Evolutionary conservation across 164 flowering plant species (phyloP), one percentile per base, ranked within the genome.

Genomic region (Buxus sempervirens): DNA sequence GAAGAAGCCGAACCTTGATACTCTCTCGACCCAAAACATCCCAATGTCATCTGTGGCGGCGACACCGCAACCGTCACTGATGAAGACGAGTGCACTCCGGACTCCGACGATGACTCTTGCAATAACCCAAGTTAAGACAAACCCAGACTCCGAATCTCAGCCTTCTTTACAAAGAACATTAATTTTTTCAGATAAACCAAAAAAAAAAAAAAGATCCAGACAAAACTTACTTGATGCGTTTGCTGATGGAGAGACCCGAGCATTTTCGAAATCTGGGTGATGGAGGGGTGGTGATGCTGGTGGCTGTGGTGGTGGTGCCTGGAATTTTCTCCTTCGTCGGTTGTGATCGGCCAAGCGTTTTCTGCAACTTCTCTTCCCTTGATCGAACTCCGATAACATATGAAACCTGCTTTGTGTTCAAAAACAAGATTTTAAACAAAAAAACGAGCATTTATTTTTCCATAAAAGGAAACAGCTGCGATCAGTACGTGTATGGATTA

Each of bases 321-420:
- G 82, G 0, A 80, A 78, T 65, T 87, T 89, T 23, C 91, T 68
- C 65, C 95, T 42, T 19, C 95, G 76, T 20, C 85, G 83, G 65
- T 89, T 89, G 73, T 89, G 95, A 72, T 87, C 95, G 1, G 91
- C 95, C 54, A 89, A 42, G 63, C 95, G 77, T 72, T 80, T 89
- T 68, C 95, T 80, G 77, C 95, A 89, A 60, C 95, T 89, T 15
- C 95, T 73, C 70, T 89, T 89, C 10, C 90, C 91, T 26, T 89
- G 84, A 42, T 86, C 90, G 42, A 85, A 88, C 67, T 87, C 86
- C 55, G 84, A 72, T 15, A 88, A 81, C 19, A 82, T 70, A 68
- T 87, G 91, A 59, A 89, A 86, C 62, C 94, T 84, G 67, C 27
- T 10, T 63, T 18, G 5, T 15, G 16, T 65, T 41, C 26, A 42